Percentiles rank a stretch among this genome's conserved stretches.
These are phyloP conservation scores for Trypanosoma avium DNA, from an alignment of 208 protist genomes.

Conservation along the genomic window DNA sequence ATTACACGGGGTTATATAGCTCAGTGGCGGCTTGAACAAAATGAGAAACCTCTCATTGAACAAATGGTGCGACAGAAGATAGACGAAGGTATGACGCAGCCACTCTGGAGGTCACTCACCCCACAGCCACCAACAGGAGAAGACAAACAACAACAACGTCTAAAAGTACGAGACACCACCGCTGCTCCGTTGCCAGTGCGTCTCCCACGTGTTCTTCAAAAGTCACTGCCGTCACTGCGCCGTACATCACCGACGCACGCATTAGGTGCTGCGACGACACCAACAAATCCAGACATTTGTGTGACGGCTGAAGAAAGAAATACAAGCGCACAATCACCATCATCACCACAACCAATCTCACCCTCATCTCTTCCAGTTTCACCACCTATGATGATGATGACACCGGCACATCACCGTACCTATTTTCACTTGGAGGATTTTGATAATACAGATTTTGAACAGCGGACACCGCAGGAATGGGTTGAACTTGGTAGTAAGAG, in stretches of 20 bases:
- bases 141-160: neutral
- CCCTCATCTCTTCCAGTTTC: neutral
- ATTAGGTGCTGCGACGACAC: neutral
- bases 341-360: neutral
- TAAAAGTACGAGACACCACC: slow-evolving; percentile 2
- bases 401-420: slow-evolving; percentile 27
- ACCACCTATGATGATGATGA: neutral
- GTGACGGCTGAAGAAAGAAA: neutral
- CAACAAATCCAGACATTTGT: neutral
- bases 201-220: slow-evolving; percentile 1
- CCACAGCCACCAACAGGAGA: neutral
- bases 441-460: slow-evolving; percentile 73
- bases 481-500: slow-evolving; percentile 50
- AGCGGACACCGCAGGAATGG: slow-evolving; percentile 76
- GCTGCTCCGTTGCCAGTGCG: slow-evolving; percentile 24
- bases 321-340: neutral
- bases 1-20: slow-evolving; percentile 56
- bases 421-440: slow-evolving; percentile 90
- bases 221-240: slow-evolving; percentile 10
- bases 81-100: neutral
- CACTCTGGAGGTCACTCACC: neutral
- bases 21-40: slow-evolving; percentile 67
- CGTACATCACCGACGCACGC: neutral
- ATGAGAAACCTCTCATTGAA: slow-evolving; percentile 63
- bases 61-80: slow-evolving; percentile 41